Base-by-base conservation (phyloP, 495 filamentous ascomycete species). In the Oleoguttula mirabilis region DNA sequence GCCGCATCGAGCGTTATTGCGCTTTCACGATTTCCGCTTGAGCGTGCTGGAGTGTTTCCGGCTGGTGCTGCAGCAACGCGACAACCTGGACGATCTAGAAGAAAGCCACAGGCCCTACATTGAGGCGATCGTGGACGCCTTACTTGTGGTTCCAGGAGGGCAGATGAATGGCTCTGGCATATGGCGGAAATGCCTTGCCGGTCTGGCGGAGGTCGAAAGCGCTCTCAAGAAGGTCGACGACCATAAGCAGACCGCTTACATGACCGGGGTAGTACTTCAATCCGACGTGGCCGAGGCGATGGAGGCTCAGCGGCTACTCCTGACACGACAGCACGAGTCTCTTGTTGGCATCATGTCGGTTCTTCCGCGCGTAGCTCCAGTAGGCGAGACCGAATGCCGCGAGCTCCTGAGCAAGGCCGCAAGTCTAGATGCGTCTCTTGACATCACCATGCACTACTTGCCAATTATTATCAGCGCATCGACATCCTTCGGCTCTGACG, bases 321-420 rank as follows among this genome's bases (percentile, higher is more conserved):
- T 96, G 21, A 71, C 73, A 12, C 73, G 81, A 54, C 88, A 96
- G 60, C 92, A 96, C 57, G 88, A 95, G 58, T 73, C 77, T 6
- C 70, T 99, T n/a, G 76, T 77, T 1, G 71, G 79, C 7, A 79
- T 88, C 34, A 55, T 88, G 16, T 78, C 73, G 45, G 74, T 82
- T 52, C 69, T 93, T 8, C 72, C 90, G 41, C 85, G 88, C 54
- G 77, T 73, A 14, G 32, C 8, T 4, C 19, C 33, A 73, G 78
- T 80, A 1, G 68, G 64, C 30, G 55, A 73, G n/a, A 66, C 75
- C 25, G 84, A 94, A 58, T 84, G 94, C 50, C 66, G 75, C 10
- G 55, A 71, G 2, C 72, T 95, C 33, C 51, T 94, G 27, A 64
- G 64, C 20, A 65, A 69, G 10, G 56, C 88, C 48, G 77, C 75